These are phyloP conservation scores for Tulasnella sp. DNA, from an alignment of 768 basidiomycete species.

Conservation along the genomic window DNA sequence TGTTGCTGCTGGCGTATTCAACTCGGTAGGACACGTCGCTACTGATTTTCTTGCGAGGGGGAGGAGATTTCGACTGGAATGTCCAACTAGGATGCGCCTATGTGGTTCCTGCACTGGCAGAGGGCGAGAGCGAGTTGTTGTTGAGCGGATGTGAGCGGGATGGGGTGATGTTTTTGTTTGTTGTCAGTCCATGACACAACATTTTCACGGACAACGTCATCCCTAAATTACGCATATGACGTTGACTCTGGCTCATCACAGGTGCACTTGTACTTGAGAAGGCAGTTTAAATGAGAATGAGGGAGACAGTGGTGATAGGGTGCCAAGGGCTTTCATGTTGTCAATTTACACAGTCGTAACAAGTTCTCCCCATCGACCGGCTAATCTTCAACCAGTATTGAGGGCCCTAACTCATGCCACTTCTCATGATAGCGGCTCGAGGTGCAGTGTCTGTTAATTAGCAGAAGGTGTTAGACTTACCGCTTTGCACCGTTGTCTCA, in stretches of 20 bases:
- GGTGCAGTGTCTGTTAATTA: too few relatives aligned
- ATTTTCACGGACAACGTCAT: background rate
- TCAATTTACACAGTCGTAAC: too few relatives aligned
- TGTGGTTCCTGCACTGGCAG: background rate
- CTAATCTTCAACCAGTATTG: too few relatives aligned
- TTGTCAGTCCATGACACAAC: background rate
- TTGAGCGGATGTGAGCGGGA: background rate
- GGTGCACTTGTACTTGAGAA: background rate
- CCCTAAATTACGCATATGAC: background rate
- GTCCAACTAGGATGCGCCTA: background rate
- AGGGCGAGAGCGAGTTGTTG: background rate
- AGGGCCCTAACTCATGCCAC: too few relatives aligned
- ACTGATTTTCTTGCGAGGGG: background rate
- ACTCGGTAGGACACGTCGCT: background rate
- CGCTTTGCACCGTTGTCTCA: too few relatives aligned
- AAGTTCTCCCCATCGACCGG: too few relatives aligned
- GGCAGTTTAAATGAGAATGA: too few relatives aligned
- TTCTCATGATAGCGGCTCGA: too few relatives aligned
- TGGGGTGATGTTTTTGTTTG: background rate
- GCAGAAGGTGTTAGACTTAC: too few relatives aligned
- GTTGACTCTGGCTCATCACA: too few relatives aligned
- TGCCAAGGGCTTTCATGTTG: too few relatives aligned
- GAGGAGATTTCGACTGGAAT: background rate
- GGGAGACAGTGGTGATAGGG: too few relatives aligned
- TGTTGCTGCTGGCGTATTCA: slow-evolving; percentile 2